Evolutionary conservation across 1,284 basidiomycete genomes (phyloP).

Genomic region (Malassezia yamatoensis): DNA sequence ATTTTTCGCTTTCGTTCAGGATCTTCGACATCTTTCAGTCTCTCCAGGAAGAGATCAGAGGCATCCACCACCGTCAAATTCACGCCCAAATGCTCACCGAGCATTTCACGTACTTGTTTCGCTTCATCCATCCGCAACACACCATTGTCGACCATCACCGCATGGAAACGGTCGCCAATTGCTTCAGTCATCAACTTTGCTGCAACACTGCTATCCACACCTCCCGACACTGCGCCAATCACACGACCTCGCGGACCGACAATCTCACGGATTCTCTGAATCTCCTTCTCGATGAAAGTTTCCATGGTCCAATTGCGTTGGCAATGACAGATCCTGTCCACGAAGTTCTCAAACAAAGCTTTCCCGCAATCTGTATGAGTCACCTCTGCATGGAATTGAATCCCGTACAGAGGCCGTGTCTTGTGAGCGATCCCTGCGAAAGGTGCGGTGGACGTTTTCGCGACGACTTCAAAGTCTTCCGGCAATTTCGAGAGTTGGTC

Average conservation of each 20-base stretch:
- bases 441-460: conserved; percentile 74
- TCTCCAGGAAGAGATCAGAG: conserved; percentile 81
- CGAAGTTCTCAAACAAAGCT: conserved; percentile 80
- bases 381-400: conserved; percentile 98
- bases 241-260: conserved; percentile 90
- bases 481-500: conserved; percentile 81
- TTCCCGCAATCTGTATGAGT: conserved; percentile 85
- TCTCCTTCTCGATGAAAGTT: conserved; percentile 97
- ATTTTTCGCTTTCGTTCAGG: conserved; percentile 96
- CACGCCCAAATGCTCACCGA: conserved; percentile 84
- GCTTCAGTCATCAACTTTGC: conserved; percentile 99
- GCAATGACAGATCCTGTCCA: conserved; percentile 71
- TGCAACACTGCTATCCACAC: conserved; percentile 94
- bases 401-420: conserved; percentile 80
- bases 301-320: conserved; percentile 91
- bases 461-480: conserved; percentile 75
- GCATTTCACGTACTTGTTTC: conserved; percentile 85
- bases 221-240: conserved; percentile 93
- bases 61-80: conserved; percentile 94
- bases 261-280: conserved; percentile 82
- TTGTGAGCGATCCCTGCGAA: conserved; percentile 89
- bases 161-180: conserved; percentile 91
- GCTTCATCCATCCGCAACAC: conserved; percentile 88
- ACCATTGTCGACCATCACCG: conserved; percentile 99
- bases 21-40: conserved; percentile 81